Evolutionary conservation across 768 basidiomycete species (phyloP).

Genomic region (Pisolithus marmoratus): DNA sequence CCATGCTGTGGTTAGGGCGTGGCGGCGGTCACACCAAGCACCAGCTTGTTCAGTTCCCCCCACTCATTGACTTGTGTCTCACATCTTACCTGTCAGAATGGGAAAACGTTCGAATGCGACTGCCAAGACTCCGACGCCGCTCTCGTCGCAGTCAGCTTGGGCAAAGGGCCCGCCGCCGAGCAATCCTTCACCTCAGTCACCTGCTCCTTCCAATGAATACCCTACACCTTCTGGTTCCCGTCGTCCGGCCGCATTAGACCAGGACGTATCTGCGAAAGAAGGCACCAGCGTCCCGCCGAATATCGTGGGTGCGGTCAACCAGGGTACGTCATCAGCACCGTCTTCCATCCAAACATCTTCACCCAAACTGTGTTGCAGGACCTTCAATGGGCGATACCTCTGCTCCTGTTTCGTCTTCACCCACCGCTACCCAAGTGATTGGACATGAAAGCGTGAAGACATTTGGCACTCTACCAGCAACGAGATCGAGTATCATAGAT

Average conservation of each 20-base stretch:
- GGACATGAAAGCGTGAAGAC: slow-evolving; percentile 73
- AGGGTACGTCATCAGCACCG: slow-evolving; percentile 39
- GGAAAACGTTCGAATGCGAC: slow-evolving; percentile 83
- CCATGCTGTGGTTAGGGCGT: too few relatives aligned
- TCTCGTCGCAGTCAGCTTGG: slow-evolving; percentile 85
- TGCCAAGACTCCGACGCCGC: slow-evolving; percentile 67
- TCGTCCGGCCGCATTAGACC: slow-evolving; percentile 68
- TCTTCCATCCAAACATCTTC: neutral
- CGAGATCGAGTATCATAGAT: slow-evolving; percentile 47
- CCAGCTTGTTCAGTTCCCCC: too few relatives aligned
- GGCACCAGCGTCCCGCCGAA: slow-evolving; percentile 67
- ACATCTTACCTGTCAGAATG: slow-evolving; percentile 55
- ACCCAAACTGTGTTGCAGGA: slow-evolving; percentile 30
- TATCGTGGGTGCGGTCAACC: slow-evolving; percentile 59
- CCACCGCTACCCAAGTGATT: slow-evolving; percentile 57
- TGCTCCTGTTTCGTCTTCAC: slow-evolving; percentile 78
- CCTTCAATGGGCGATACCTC: slow-evolving; percentile 72
- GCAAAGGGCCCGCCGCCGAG: slow-evolving; percentile 77
- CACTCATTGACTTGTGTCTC: too few relatives aligned
- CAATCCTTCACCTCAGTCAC: slow-evolving; percentile 54
- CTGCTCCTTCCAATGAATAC: slow-evolving; percentile 49
- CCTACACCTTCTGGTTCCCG: slow-evolving; percentile 61
- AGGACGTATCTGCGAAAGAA: slow-evolving; percentile 73
- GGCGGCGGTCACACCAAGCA: too few relatives aligned
- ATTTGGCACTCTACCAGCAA: slow-evolving; percentile 68